Conservation (phyloP, 768 basidiomycete genomes). For the Auricularia auricula-judae region DNA sequence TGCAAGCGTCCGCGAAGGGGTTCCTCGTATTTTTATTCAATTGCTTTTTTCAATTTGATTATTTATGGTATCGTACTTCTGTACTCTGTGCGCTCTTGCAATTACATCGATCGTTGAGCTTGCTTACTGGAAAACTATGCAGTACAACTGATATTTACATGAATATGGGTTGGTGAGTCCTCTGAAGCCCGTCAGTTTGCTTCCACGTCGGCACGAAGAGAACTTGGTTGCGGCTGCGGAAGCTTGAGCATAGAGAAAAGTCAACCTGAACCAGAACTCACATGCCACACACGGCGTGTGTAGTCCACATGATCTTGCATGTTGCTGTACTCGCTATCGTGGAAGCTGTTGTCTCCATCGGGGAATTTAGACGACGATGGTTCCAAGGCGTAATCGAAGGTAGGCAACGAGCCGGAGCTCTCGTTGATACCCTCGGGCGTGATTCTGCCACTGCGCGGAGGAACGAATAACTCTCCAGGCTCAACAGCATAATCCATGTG, state of each 20-base stretch:
- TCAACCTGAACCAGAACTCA: neutral
- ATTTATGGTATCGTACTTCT: too few species aligned
- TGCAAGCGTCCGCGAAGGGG: too few species aligned
- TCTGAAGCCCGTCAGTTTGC: too few species aligned
- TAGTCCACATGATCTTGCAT: neutral
- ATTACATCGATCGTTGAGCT: too few species aligned
- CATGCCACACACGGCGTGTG: neutral
- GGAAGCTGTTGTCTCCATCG: neutral
- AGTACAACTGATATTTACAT: too few species aligned
- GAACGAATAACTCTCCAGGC: neutral
- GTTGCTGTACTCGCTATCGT: neutral
- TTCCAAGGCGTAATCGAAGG: neutral
- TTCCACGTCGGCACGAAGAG: neutral
- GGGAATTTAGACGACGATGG: neutral
- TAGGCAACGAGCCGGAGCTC: neutral
- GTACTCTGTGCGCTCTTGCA: too few species aligned
- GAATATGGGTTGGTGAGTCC: too few species aligned
- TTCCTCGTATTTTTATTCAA: too few species aligned
- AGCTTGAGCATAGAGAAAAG: neutral
- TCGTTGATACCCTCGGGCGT: neutral
- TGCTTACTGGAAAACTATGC: too few species aligned
- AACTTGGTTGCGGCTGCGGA: neutral
- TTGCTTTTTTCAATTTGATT: too few species aligned
- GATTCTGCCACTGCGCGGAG: neutral
- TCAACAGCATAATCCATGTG: neutral